phyloP scores from a whole-genome alignment of 257 asterid species.

The Linderniella brevidens region DNA sequence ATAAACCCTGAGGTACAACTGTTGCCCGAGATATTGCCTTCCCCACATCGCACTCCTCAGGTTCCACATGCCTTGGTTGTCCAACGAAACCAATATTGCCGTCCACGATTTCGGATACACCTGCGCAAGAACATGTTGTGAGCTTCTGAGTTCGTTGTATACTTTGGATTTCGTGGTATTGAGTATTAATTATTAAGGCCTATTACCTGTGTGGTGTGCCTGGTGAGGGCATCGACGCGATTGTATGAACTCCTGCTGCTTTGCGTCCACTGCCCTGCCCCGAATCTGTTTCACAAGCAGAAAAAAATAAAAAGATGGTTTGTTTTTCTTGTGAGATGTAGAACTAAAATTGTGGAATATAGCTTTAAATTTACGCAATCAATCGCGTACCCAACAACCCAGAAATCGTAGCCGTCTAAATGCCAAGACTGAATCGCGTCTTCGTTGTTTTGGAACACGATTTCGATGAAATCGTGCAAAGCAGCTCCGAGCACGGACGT shows the following conservation, averaged over 20 bases:
- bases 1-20: slow-evolving; percentile 67
- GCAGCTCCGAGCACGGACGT: slow-evolving; percentile 51
- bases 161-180: background rate
- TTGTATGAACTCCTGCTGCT: slow-evolving; percentile 50
- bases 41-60: slow-evolving; percentile 91
- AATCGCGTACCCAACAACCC: slow-evolving; percentile 77
- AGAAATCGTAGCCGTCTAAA: slow-evolving; percentile 92
- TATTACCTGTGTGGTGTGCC: slow-evolving; percentile 82
- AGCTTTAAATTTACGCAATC: too few relatives aligned
- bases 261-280: slow-evolving; percentile 61
- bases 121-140: slow-evolving; percentile 17
- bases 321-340: background rate
- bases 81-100: slow-evolving; percentile 61
- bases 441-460: slow-evolving; percentile 68
- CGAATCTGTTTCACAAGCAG: slow-evolving; percentile 34
- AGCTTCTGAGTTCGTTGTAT: background rate
- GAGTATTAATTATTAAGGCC: background rate
- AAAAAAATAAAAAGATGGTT: slow-evolving; percentile 6
- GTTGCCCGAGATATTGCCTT: slow-evolving; percentile 84
- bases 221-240: slow-evolving; percentile 71
- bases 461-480: slow-evolving; percentile 71
- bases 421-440: slow-evolving; percentile 63
- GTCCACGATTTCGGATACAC: slow-evolving; percentile 92
- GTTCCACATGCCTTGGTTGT: slow-evolving; percentile 99
- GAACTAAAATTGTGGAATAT: background rate